A percentile compares a stretch with the other conserved stretches of the same genome.
Conservation (phyloP, 306 rosid genomes). For the Fragaria vesca region DNA sequence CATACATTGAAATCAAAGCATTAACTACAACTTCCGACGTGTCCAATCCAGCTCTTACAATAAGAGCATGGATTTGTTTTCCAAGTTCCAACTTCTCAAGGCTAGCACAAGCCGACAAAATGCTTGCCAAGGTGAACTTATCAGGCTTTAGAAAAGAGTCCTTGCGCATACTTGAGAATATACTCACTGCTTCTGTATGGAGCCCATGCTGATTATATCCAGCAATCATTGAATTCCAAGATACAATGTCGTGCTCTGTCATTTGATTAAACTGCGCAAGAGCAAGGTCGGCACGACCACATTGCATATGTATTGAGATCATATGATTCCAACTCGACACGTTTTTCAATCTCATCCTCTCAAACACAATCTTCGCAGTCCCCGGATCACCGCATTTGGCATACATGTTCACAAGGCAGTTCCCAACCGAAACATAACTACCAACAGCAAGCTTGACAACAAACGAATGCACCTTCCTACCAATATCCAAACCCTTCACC, state of each 20-base stretch:
- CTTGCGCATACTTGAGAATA: slow-evolving; percentile 55
- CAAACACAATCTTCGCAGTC: slow-evolving; percentile 57
- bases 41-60: slow-evolving; percentile 46
- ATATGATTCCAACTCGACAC: slow-evolving; percentile 64
- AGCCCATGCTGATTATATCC: slow-evolving; percentile 59
- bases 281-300: slow-evolving; percentile 60
- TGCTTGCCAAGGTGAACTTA: slow-evolving; percentile 71
- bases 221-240: slow-evolving; percentile 79
- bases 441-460: slow-evolving; percentile 60
- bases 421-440: slow-evolving; percentile 53
- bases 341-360: slow-evolving; percentile 60
- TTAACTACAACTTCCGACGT: slow-evolving; percentile 48
- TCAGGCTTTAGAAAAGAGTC: slow-evolving; percentile 58
- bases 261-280: slow-evolving; percentile 58
- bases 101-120: slow-evolving; percentile 76
- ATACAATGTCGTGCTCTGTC: slow-evolving; percentile 52
- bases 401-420: slow-evolving; percentile 88
- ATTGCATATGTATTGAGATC: slow-evolving; percentile 69
- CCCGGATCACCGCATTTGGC: slow-evolving; percentile 64
- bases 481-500: slow-evolving; percentile 49
- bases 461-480: slow-evolving; percentile 66
- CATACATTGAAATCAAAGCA: slow-evolving; percentile 79
- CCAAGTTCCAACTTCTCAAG: slow-evolving; percentile 67
- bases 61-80: slow-evolving; percentile 66
- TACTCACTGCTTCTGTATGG: slow-evolving; percentile 56